Base-by-base conservation (phyloP, 257 asterid species). In the Knoxia roxburghii region DNA sequence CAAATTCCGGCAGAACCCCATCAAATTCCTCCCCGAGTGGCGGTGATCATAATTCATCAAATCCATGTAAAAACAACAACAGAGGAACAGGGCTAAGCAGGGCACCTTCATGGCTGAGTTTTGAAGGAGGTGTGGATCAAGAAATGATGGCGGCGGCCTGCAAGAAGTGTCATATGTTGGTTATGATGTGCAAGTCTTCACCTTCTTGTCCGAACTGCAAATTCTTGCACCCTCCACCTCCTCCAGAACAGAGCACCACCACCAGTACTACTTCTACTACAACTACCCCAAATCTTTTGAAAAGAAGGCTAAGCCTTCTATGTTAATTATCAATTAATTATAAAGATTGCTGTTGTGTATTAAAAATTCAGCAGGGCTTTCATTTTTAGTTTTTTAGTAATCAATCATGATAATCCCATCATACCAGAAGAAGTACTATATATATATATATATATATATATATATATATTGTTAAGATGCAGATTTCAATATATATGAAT, bases 151-250 rank as follows among this genome's bases (percentile, higher is more conserved):
- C 94, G 4, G 94, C 94, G 1, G 96, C 87, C 41, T 88, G 96
- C 90, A 78, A 78, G 59, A 86, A 86, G 75, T 88, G 96, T 60
- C 87, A 84, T 46, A 79, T 88, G 94, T 59, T 88, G 78, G 94
- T 88, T 21, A 81, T 88, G 90, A 84, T 88, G 93, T 70, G 75
- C 79, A 86, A 81, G 73, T 77, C 94, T 41, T 70, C 86, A 7
- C 90, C 89, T 2, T 65, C 89, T 56, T 88, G 96, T 68, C 96
- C 96, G 13, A 88, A 88, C 60, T 88, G 96, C 87, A 88, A 88
- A 73, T 87, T 78, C 61, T 50, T 85, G 74, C 87, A 85, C 73
- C 83, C 86, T 35, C 72, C 72, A 14, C 6, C 41, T 37, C 41
- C n/a, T n/a, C n/a, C n/a, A n/a, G 86, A 82, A 8, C 74, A 79